These are phyloP conservation scores for Yamadazyma diospyri DNA, from an alignment of 1,139 yeast species.

Conservation along the genomic window DNA sequence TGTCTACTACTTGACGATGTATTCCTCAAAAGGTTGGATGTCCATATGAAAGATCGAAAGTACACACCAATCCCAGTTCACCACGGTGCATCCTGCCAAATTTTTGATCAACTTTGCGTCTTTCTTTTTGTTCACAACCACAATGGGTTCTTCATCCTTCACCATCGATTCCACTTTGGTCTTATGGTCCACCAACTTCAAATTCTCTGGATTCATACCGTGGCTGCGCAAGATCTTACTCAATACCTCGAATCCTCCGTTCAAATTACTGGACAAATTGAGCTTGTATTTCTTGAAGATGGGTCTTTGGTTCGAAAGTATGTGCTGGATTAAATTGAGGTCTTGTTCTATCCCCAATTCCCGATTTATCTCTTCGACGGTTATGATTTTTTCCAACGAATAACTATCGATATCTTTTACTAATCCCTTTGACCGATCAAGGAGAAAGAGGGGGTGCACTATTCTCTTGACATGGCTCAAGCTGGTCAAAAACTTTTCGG, in stretches of 20 bases:
- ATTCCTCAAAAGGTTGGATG: constrained; percentile 25
- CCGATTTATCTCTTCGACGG: constrained; percentile 24
- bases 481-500: constrained; percentile 73
- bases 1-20: too few species aligned
- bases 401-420: constrained; percentile 30
- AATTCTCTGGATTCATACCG: constrained; percentile 43
- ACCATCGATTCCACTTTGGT: neutral
- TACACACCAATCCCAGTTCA: constrained; percentile 73
- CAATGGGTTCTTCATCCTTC: constrained; percentile 15
- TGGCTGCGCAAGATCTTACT: constrained; percentile 63
- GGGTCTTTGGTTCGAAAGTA: constrained; percentile 16
- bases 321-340: constrained; percentile 12
- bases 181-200: constrained; percentile 18
- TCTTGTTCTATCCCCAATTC: constrained; percentile 28
- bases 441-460: constrained; percentile 45
- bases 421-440: constrained; percentile 34
- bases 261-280: constrained; percentile 57
- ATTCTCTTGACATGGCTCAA: constrained; percentile 36
- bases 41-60: constrained; percentile 52
- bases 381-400: constrained; percentile 32
- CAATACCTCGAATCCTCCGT: constrained; percentile 66
- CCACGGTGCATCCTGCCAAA: constrained; percentile 35
- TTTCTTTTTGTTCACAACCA: constrained; percentile 39
- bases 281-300: constrained; percentile 47
- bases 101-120: constrained; percentile 43